Percentiles rank a stretch among this genome's conserved stretches.
Conservation (phyloP, 202 grass and related monocot species). For the Dendrocalamus latiflorus region DNA sequence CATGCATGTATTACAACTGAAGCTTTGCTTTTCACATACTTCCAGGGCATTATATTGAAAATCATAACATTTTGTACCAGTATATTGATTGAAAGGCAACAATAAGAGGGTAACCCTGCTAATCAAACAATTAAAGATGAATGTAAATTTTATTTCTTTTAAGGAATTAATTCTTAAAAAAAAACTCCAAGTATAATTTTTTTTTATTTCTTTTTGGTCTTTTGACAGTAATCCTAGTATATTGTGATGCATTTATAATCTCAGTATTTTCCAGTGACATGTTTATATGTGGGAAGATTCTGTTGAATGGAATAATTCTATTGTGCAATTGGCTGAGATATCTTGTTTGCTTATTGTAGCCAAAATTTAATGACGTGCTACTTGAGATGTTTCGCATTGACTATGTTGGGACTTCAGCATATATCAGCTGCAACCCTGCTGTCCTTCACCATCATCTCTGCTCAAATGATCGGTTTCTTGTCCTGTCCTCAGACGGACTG, state of each 20-base stretch:
- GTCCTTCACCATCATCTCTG: slow-evolving; percentile 72
- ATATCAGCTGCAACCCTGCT: too few relatives aligned
- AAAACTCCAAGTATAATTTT: not conserved
- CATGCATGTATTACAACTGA: not conserved
- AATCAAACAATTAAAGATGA: not conserved
- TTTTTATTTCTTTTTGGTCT: not conserved
- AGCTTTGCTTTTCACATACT: not conserved
- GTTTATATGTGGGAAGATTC: not conserved
- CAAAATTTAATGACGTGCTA: slow-evolving; percentile 67
- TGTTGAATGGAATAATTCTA: not conserved
- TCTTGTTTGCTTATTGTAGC: slow-evolving; percentile 36
- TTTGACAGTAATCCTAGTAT: not conserved
- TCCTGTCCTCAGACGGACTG: too few relatives aligned
- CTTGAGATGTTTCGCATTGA: slow-evolving; percentile 82
- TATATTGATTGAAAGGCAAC: not conserved
- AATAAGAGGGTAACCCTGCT: not conserved
- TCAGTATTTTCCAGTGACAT: not conserved
- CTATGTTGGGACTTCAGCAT: slow-evolving; percentile 61
- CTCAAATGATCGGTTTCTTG: slow-evolving; percentile 52
- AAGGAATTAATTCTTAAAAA: not conserved
- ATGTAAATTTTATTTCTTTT: not conserved
- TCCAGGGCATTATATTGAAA: not conserved
- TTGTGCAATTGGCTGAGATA: not conserved
- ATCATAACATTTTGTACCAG: not conserved
- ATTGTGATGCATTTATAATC: not conserved